Evolutionary conservation across 306 rosid species (phyloP).

Genomic region (Parietaria judaica): DNA sequence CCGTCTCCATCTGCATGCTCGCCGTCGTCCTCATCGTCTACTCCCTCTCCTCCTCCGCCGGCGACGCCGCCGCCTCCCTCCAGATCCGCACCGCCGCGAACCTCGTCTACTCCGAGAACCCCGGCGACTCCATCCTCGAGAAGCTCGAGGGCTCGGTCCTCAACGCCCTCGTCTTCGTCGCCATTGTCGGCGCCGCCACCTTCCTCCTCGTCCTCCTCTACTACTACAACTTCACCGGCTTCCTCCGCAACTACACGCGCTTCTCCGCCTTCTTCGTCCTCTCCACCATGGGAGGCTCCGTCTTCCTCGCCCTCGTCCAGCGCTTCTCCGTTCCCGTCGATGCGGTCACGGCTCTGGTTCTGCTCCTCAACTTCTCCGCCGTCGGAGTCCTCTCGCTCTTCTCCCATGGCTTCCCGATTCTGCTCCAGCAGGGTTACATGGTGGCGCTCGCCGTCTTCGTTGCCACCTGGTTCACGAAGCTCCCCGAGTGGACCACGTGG

Average conservation of each 20-base stretch:
- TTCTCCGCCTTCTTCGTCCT: conserved; percentile 89
- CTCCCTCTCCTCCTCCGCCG: conserved; percentile 50
- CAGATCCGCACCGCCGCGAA: conserved; percentile 73
- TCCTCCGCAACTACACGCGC: conserved; percentile 78
- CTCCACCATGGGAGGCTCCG: conserved; percentile 78
- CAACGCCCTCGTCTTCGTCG: conserved; percentile 74
- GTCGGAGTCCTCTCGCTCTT: conserved; percentile 81
- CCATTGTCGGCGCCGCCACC: conserved; percentile 64
- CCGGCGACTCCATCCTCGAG: conserved; percentile 61
- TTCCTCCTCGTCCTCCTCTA: conserved; percentile 72
- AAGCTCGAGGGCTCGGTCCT: conserved; percentile 88
- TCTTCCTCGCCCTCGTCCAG: conserved; percentile 56
- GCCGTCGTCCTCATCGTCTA: conserved; percentile 78
- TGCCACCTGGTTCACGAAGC: conserved; percentile 80
- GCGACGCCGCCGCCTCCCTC: conserved; percentile 27
- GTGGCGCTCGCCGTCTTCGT: conserved; percentile 75
- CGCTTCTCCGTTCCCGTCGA: conserved; percentile 73
- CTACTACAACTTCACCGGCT: conserved; percentile 78
- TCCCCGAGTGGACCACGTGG: conserved; percentile 99
- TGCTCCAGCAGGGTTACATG: conserved; percentile 67
- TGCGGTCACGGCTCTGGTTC: conserved; percentile 49
- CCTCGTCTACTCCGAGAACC: conserved; percentile 74
- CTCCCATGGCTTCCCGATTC: conserved; percentile 58
- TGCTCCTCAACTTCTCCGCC: conserved; percentile 69
- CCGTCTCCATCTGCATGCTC: conserved; percentile 92